A percentile compares a stretch with the other conserved stretches of the same genome.
These are phyloP conservation scores for Sclerotinia minor DNA, from an alignment of 2,329 filamentous ascomycete genomes.

Conservation along the genomic window DNA sequence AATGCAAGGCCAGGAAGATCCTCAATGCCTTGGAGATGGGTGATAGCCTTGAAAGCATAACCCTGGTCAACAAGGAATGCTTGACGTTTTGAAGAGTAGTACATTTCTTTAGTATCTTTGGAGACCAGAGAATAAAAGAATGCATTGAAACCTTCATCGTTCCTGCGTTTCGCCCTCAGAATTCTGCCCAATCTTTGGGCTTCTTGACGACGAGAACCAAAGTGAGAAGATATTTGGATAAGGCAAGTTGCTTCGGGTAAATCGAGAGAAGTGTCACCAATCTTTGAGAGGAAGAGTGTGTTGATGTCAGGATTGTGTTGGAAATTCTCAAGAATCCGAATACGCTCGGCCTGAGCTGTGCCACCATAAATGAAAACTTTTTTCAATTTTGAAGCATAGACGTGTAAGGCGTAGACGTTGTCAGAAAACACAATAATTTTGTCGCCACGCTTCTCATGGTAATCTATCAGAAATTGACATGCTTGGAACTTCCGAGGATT, in stretches of 20 bases:
- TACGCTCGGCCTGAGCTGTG: slow-evolving; percentile 78
- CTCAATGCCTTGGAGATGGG: slow-evolving; percentile 88
- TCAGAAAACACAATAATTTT: slow-evolving; percentile 99
- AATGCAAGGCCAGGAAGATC: slow-evolving; percentile 79
- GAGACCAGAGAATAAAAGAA: slow-evolving; percentile 98
- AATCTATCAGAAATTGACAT: slow-evolving; percentile 97
- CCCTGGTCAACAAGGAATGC: slow-evolving; percentile 97
- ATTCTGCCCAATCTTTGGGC: slow-evolving; percentile 92
- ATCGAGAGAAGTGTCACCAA: slow-evolving; percentile 97
- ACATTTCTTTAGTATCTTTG: slow-evolving; percentile 98
- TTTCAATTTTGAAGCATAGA: slow-evolving; percentile 78
- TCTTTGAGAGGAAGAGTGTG: slow-evolving; percentile 94
- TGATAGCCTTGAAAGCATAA: slow-evolving; percentile 99
- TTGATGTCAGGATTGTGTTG: slow-evolving; percentile 88
- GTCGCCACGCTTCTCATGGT: slow-evolving; percentile 90
- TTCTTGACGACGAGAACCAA: slow-evolving; percentile 94
- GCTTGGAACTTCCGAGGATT: slow-evolving; percentile 97
- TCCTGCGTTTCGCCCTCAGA: slow-evolving; percentile 88
- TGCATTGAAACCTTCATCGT: slow-evolving; percentile 97
- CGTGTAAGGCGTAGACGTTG: slow-evolving; percentile 88
- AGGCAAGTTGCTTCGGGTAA: slow-evolving; percentile 93
- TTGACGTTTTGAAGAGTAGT: slow-evolving; percentile 92
- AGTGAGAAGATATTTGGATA: slow-evolving; percentile 97
- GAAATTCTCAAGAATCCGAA: slow-evolving; percentile 88
- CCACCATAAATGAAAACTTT: slow-evolving; percentile 92